Base-by-base conservation (phyloP, 1,284 basidiomycete genomes). In the Fomitopsis schrenkii region DNA sequence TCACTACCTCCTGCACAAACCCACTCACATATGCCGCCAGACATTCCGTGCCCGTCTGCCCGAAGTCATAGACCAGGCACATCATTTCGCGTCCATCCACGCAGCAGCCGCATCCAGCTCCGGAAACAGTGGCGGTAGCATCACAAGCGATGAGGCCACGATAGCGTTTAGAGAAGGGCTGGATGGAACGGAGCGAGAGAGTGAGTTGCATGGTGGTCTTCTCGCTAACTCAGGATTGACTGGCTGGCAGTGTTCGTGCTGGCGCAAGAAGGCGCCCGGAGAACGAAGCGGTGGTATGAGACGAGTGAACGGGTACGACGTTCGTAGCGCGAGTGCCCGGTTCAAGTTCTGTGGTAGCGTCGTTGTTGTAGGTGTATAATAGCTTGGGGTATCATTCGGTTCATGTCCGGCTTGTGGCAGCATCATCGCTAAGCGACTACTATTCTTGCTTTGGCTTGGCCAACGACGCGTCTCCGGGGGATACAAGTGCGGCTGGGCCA, bases 21-120 rank as follows among this genome's bases (percentile, higher is more conserved):
- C 54, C 36, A 36, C 42, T 58, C 28, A 38, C 38, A 8, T 55
- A 26, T 61, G 22, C 22, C 54, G 55, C 56, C 66, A 95, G 93
- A 87, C 94, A 35, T 95, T 96, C 75, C 83, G 83, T 17, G 80
- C 83, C 46, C 90, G 94, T 33, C 79, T 96, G 0, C 82, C 89
- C 0, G 88, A 95, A 66, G 80, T 94, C 19, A 86, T 95, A 65
- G 94, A 97, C 73, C 91, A 96, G 70, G 91, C 94, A 1, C 93
- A 95, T 63, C 93, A 97, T 69, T 93, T 93, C 75, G 91, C 89
- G 33, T 86, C 90, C 0, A 79, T 93, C 10, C 86, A 86, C 15
- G 80, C 83, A 26, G 79, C 81, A 44, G 85, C 64, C 1, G 66
- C 66, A 3, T 33, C 56, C 44, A 57, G 60, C 1, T 35, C 40